Conservation (phyloP, 257 asterid species). For the Prunella vulgaris region DNA sequence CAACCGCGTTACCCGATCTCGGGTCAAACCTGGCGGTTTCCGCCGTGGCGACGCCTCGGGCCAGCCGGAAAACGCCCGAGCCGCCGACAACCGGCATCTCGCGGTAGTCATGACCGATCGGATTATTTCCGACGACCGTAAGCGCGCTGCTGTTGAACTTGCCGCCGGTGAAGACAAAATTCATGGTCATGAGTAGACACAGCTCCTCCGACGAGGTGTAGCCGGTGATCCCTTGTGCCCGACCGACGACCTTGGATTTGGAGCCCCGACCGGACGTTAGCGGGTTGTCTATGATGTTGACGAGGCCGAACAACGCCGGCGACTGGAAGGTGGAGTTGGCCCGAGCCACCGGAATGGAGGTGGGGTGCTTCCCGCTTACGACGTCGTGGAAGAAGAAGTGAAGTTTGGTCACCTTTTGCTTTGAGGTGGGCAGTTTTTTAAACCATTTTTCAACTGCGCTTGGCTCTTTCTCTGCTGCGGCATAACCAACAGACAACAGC, state of each 20-base stretch:
- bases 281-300: constrained; percentile 25
- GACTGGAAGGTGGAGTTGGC: constrained; percentile 25
- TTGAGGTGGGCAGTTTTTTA: constrained; percentile 20
- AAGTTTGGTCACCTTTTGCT: constrained; percentile 27
- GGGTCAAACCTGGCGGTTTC: constrained; percentile 10
- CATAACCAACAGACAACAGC: neutral
- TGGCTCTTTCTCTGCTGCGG: constrained; percentile 15
- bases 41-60: constrained; percentile 36
- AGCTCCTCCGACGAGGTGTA: constrained; percentile 20
- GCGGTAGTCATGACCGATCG: constrained; percentile 15
- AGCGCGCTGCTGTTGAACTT: constrained; percentile 39
- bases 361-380: constrained; percentile 25
- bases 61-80: constrained; percentile 37
- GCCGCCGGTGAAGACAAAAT: constrained; percentile 27
- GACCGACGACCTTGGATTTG: constrained; percentile 30
- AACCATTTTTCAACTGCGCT: constrained; percentile 32
- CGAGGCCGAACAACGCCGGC: constrained; percentile 23
- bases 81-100: constrained; percentile 50
- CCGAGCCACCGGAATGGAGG: constrained; percentile 24
- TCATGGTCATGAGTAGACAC: constrained; percentile 22
- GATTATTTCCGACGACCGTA: constrained; percentile 28
- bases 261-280: constrained; percentile 26
- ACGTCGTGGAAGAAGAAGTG: constrained; percentile 38
- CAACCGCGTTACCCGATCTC: constrained; percentile 29
- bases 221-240: constrained; percentile 36